Evolutionary conservation across 768 basidiomycete genomes (phyloP).

Genomic region (Russula vinacea): DNA sequence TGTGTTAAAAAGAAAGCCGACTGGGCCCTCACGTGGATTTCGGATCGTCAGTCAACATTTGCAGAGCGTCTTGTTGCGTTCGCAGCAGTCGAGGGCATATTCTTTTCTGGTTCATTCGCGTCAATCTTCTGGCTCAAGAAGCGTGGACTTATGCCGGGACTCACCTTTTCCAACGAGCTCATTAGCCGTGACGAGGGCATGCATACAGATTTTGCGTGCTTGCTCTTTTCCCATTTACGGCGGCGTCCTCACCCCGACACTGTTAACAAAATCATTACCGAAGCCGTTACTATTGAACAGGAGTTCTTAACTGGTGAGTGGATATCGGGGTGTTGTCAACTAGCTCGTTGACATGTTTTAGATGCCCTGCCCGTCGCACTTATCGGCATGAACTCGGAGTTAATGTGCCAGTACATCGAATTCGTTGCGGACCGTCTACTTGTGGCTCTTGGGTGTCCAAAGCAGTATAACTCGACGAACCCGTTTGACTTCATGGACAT

Average conservation of each 20-base stretch:
- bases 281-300: constrained; percentile 85
- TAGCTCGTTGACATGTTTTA: constrained; percentile 32
- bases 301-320: constrained; percentile 76
- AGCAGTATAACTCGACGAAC: constrained; percentile 71
- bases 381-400: constrained; percentile 86
- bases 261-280: constrained; percentile 64
- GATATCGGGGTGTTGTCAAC: background rate
- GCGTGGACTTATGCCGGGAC: constrained; percentile 93
- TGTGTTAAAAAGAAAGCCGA: constrained; percentile 91
- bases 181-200: constrained; percentile 95
- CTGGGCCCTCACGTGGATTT: constrained; percentile 93
- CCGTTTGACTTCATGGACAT: constrained; percentile 95
- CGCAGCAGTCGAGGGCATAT: constrained; percentile 94
- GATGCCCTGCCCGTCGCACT: constrained; percentile 81
- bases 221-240: constrained; percentile 79
- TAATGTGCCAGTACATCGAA: constrained; percentile 93
- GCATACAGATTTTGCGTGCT: constrained; percentile 94
- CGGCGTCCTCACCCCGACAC: constrained; percentile 79
- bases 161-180: constrained; percentile 95
- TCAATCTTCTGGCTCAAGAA: constrained; percentile 98
- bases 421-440: constrained; percentile 90
- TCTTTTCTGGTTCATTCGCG: constrained; percentile 93
- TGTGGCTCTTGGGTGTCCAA: constrained; percentile 77
- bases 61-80: constrained; percentile 90
- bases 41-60: constrained; percentile 74